These are phyloP conservation scores for Globisporangium yorkense DNA, from an alignment of 352 stramenopile genomes.

Conservation along the genomic window DNA sequence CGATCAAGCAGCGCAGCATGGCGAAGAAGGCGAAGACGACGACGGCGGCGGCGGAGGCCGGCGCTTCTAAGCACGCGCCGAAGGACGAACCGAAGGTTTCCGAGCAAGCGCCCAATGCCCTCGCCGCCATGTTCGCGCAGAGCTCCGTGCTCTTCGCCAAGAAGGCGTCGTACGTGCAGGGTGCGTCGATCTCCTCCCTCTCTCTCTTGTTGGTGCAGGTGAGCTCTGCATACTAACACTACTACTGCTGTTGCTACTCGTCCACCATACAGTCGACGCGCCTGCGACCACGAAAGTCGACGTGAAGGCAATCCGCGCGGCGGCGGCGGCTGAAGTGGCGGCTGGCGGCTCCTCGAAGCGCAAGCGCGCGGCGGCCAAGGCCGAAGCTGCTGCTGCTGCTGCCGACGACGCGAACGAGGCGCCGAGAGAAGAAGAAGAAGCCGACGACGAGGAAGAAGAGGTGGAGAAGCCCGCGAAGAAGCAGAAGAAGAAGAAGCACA, in stretches of 20 bases:
- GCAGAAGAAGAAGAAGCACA: conserved; percentile 34
- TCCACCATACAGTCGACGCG: background rate
- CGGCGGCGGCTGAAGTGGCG: conserved; percentile 3
- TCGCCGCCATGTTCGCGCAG: conserved; percentile 54
- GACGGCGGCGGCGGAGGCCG: background rate
- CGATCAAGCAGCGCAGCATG: conserved; percentile 21
- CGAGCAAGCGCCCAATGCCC: conserved; percentile 6
- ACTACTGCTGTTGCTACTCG: background rate
- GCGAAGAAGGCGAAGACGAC: conserved; percentile 11
- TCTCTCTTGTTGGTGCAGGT: background rate
- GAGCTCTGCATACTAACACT: background rate
- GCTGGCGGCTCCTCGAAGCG: conserved; percentile 9
- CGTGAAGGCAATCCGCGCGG: conserved; percentile 9
- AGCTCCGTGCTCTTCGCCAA: conserved; percentile 60
- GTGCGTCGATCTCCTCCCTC: background rate
- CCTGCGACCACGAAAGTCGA: background rate
- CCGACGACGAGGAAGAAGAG: conserved; percentile 10
- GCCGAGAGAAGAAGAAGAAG: conserved; percentile 19
- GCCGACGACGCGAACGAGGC: conserved; percentile 2
- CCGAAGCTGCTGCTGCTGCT: conserved; percentile 2
- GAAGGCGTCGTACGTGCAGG: conserved; percentile 44
- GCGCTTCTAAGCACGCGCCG: background rate
- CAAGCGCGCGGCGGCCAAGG: conserved; percentile 9
- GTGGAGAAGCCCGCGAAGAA: conserved; percentile 20
- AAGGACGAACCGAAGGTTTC: background rate